Evolutionary conservation across 202 grass and related monocot species (phyloP).

Genomic region (Carex sylvatica): DNA sequence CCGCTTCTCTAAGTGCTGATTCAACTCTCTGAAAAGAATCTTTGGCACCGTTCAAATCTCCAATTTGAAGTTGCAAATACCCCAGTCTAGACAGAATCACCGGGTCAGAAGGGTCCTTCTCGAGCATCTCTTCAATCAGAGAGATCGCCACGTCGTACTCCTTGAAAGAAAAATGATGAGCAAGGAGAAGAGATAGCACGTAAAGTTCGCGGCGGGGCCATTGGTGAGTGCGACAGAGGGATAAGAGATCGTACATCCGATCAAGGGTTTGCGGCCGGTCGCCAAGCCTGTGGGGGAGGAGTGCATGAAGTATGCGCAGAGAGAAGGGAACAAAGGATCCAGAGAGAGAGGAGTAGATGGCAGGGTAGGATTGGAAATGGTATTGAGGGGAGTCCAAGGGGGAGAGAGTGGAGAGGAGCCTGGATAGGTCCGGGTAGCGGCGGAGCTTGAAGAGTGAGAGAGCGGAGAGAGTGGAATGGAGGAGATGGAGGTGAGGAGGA

Average conservation of each 20-base stretch:
- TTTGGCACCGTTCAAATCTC: constrained; percentile 55
- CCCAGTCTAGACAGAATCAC: constrained; percentile 67
- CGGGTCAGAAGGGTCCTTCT: constrained; percentile 45
- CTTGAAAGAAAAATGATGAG: constrained; percentile 74
- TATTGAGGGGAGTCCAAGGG: constrained; percentile 40
- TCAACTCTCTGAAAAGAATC: constrained; percentile 64
- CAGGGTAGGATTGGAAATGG: constrained; percentile 45
- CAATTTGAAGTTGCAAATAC: constrained; percentile 88
- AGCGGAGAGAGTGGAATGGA: constrained; percentile 62
- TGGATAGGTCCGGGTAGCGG: constrained; percentile 66
- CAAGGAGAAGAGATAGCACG: constrained; percentile 53
- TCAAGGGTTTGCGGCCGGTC: constrained; percentile 71
- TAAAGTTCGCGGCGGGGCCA: constrained; percentile 60
- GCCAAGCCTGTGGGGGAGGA: constrained; percentile 63
- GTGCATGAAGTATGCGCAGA: constrained; percentile 71
- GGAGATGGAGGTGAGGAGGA: constrained; percentile 70
- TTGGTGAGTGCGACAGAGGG: constrained; percentile 49
- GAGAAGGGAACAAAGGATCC: constrained; percentile 64
- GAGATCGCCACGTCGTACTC: constrained; percentile 85
- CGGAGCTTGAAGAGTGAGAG: constrained; percentile 84
- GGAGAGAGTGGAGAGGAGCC: constrained; percentile 61
- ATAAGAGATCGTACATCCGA: constrained; percentile 80
- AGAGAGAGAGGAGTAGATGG: constrained; percentile 33
- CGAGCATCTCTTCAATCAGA: constrained; percentile 51
- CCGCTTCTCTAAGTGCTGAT: constrained; percentile 22